phyloP scores from a whole-genome alignment of 1,284 basidiomycete species.

The Pascua guehoae region DNA sequence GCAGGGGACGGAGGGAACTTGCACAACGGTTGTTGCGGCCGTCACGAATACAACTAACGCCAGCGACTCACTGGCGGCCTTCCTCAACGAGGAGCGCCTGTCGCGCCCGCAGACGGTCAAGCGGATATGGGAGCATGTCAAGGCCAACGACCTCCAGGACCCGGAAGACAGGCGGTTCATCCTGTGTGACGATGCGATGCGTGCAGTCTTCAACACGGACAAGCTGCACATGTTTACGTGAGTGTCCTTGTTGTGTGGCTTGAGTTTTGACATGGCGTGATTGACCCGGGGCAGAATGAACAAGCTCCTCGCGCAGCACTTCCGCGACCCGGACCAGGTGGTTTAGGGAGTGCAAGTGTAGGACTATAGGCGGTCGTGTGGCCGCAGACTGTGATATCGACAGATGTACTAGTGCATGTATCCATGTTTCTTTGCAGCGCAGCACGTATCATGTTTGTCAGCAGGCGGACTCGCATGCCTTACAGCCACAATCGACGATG shows the following conservation, averaged over 20 bases:
- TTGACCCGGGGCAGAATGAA: constrained; percentile 40
- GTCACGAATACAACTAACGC: background rate
- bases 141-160: constrained; percentile 53
- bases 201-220: constrained; percentile 51
- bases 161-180: constrained; percentile 53
- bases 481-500: constrained; percentile 1
- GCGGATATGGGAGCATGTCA: constrained; percentile 56
- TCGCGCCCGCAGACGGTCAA: constrained; percentile 55
- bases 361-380: too few species aligned
- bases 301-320: constrained; percentile 42
- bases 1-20: background rate
- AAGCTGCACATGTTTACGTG: constrained; percentile 52
- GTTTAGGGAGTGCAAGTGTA: constrained; percentile 1
- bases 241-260: constrained; percentile 10
- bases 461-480: background rate
- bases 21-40: too few species aligned
- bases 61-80: constrained; percentile 38
- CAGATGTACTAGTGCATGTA: too few species aligned
- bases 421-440: too few species aligned
- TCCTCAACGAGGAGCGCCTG: constrained; percentile 34
- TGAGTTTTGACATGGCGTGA: background rate
- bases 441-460: too few species aligned
- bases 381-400: too few species aligned
- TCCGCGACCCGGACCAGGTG: constrained; percentile 41
- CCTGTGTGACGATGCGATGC: constrained; percentile 52